Conservation (phyloP, 345 rosid genomes). For the Passiflora organensis region DNA sequence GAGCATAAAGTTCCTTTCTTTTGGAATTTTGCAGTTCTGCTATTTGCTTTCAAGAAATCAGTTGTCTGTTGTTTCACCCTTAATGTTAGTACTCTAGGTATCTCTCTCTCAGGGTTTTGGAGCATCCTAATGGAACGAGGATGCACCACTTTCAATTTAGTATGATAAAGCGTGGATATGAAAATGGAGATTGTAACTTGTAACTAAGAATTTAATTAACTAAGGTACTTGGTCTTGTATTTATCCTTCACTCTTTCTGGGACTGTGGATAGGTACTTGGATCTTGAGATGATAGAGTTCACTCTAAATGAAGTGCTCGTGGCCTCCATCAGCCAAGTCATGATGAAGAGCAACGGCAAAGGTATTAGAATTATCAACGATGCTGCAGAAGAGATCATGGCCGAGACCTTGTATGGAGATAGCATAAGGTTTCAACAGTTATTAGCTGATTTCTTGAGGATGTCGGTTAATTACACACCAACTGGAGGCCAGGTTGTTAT, state of each 20-base stretch:
- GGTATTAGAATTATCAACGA: slow-evolving; percentile 49
- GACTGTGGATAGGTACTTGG: slow-evolving; percentile 51
- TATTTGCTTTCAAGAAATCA: neutral
- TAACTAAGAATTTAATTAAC: no score
- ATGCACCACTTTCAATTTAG: neutral
- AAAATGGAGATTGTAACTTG: no score
- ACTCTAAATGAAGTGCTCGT: slow-evolving; percentile 48
- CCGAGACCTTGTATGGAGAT: slow-evolving; percentile 65
- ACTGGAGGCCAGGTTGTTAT: slow-evolving; percentile 49
- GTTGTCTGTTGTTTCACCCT: no score
- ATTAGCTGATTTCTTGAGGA: slow-evolving; percentile 60
- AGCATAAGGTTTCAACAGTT: slow-evolving; percentile 81
- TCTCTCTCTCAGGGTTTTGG: no score
- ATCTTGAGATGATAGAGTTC: slow-evolving; percentile 76
- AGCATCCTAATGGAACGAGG: no score
- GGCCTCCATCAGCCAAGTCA: slow-evolving; percentile 67
- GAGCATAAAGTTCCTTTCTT: neutral
- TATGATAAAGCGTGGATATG: no score
- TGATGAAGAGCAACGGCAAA: slow-evolving; percentile 58
- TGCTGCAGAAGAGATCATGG: slow-evolving; percentile 44
- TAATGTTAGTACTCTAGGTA: no score
- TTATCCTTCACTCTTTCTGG: no score
- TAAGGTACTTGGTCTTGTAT: no score
- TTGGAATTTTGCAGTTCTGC: no score
- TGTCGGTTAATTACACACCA: slow-evolving; percentile 56